Conservation (phyloP, 2,329 filamentous ascomycete species). For the Xylaria sp. region DNA sequence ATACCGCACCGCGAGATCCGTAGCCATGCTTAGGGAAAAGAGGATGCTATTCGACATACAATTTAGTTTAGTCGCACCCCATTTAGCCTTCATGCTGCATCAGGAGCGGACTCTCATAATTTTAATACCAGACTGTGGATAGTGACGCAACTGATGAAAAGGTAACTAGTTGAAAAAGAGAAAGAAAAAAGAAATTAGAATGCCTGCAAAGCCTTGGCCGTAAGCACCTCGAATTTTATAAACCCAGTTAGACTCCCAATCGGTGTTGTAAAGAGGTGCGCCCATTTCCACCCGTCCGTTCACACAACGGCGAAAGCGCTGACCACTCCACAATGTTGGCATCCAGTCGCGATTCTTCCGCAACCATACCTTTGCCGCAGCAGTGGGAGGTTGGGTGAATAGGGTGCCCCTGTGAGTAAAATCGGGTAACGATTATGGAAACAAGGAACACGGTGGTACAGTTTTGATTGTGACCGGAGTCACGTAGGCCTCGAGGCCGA, state of each 20-base stretch:
- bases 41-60: conserved; percentile 58
- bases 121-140: conserved; percentile 20
- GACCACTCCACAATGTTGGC: conserved; percentile 18
- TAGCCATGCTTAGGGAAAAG: conserved; percentile 51
- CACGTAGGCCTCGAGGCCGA: neutral
- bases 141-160: conserved; percentile 19
- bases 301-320: conserved; percentile 32
- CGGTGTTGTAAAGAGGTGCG: conserved; percentile 34
- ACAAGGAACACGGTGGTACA: conserved; percentile 30
- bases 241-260: conserved; percentile 26
- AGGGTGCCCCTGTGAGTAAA: conserved; percentile 8
- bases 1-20: conserved; percentile 41
- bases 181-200: conserved; percentile 20
- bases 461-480: conserved; percentile 18
- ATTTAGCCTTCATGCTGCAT: conserved; percentile 43
- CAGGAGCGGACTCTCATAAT: conserved; percentile 25
- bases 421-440: conserved; percentile 19
- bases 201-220: conserved; percentile 14
- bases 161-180: conserved; percentile 8
- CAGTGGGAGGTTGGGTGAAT: neutral
- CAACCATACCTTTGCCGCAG: conserved; percentile 10
- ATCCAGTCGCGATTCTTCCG: conserved; percentile 12
- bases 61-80: conserved; percentile 53
- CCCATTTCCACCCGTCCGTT: conserved; percentile 35
- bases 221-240: conserved; percentile 19